These are phyloP conservation scores for Eleusine coracana DNA, from an alignment of 176 grass and related monocot genomes.

Conservation along the genomic window DNA sequence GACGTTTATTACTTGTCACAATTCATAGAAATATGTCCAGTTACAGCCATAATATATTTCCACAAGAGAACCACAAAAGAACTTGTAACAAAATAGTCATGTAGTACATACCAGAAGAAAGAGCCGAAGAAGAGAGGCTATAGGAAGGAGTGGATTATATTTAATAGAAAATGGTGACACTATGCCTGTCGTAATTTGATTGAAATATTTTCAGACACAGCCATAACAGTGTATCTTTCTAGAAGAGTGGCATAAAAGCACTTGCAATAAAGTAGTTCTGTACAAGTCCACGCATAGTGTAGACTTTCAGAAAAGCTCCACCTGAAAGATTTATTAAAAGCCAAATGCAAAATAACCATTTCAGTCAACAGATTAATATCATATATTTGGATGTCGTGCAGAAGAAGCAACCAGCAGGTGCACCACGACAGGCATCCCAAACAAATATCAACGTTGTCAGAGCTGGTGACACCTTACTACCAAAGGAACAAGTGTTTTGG, in stretches of 20 bases:
- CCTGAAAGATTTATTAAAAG: not conserved
- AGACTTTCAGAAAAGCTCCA: not conserved
- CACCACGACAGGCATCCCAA: not conserved
- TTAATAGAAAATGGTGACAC: too few species aligned
- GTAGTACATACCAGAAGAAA: too few species aligned
- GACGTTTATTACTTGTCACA: too few species aligned
- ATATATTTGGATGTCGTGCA: slow-evolving; percentile 9
- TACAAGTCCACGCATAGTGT: not conserved
- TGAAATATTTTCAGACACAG: not conserved
- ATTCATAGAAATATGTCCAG: too few species aligned
- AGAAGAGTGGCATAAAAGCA: not conserved
- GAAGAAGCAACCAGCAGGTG: slow-evolving; percentile 24
- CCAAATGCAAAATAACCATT: not conserved
- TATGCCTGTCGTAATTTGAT: not conserved
- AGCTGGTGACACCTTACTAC: slow-evolving; percentile 6
- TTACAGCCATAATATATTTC: too few species aligned
- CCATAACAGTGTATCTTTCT: not conserved
- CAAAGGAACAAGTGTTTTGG: not conserved
- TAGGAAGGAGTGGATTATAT: too few species aligned
- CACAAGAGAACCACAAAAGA: too few species aligned
- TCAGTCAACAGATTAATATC: slow-evolving; percentile 21
- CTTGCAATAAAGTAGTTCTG: not conserved
- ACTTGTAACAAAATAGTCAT: too few species aligned
- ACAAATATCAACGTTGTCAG: not conserved
- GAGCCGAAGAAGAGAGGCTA: too few species aligned